Evolutionary conservation across 345 rosid genomes (phyloP).

Genomic region (Corchorus olitorius): DNA sequence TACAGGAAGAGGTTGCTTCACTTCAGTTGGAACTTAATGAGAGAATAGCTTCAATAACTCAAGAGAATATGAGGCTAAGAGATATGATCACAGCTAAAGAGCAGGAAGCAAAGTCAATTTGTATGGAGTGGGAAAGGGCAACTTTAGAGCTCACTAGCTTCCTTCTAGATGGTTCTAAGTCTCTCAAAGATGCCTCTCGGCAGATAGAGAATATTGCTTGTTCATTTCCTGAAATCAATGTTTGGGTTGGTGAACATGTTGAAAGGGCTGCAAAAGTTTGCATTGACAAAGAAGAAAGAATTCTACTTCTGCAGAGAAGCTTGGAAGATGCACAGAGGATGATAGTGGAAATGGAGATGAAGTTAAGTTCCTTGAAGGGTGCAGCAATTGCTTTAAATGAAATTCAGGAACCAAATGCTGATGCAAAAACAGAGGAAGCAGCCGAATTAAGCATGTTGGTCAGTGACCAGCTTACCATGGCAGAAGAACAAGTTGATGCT

Average conservation of each 20-base stretch:
- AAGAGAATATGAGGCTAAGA: conserved; percentile 59
- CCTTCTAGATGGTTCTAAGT: conserved; percentile 82
- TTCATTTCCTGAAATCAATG: conserved; percentile 71
- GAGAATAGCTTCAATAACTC: conserved; percentile 44
- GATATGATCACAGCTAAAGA: conserved; percentile 57
- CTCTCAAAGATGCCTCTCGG: conserved; percentile 74
- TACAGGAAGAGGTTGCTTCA: conserved; percentile 72
- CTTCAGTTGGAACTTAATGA: conserved; percentile 66
- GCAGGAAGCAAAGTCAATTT: conserved; percentile 48
- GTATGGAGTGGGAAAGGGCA: conserved; percentile 84
- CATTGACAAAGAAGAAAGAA: conserved; percentile 79
- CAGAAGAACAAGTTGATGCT: conserved; percentile 51
- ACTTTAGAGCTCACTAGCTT: conserved; percentile 78
- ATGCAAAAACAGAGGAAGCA: conserved; percentile 40
- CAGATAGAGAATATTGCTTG: conserved; percentile 62
- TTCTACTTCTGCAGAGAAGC: conserved; percentile 70
- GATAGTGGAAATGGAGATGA: conserved; percentile 74
- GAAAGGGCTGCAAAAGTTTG: conserved; percentile 76
- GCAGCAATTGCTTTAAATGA: conserved; percentile 67
- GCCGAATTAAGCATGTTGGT: conserved; percentile 34
- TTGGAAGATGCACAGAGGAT: conserved; percentile 81
- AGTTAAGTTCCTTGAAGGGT: conserved; percentile 65
- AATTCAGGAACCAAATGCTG: conserved; percentile 41
- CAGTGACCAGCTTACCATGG: conserved; percentile 45
- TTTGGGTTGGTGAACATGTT: conserved; percentile 61